These are phyloP conservation scores for Plantago elongata DNA, from an alignment of 257 asterid species.

Conservation along the genomic window DNA sequence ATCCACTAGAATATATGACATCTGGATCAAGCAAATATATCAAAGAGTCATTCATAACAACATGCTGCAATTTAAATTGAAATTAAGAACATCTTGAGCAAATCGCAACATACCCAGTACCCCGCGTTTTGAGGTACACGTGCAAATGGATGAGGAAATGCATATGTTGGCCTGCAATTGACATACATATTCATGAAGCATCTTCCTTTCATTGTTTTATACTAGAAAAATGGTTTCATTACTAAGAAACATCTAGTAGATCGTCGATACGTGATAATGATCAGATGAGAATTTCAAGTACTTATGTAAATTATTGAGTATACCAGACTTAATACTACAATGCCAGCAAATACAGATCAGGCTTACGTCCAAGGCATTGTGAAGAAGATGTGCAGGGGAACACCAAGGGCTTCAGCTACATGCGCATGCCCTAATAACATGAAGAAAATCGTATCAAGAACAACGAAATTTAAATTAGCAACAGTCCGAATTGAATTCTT, in stretches of 20 bases:
- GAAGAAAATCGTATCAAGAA: no score
- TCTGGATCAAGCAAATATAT: slow-evolving; percentile 46
- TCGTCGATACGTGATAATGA: no score
- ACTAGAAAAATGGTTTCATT: not conserved
- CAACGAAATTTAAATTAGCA: slow-evolving; percentile 3
- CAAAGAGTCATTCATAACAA: not conserved
- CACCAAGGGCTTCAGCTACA: slow-evolving; percentile 97
- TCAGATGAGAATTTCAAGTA: no score
- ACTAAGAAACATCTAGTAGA: not conserved
- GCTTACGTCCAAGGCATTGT: slow-evolving; percentile 99
- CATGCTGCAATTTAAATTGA: slow-evolving; percentile 1
- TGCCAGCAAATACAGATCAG: slow-evolving; percentile 16
- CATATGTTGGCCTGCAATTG: slow-evolving; percentile 89
- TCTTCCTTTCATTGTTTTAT: not conserved
- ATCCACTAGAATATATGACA: slow-evolving; percentile 91
- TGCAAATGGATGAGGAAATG: slow-evolving; percentile 97
- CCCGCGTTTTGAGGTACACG: slow-evolving; percentile 99
- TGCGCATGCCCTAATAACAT: slow-evolving; percentile 81
- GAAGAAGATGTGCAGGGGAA: slow-evolving; percentile 96
- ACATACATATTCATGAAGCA: slow-evolving; percentile 23
- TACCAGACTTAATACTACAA: slow-evolving; percentile 10
- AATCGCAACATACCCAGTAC: slow-evolving; percentile 68
- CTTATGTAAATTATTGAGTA: not conserved
- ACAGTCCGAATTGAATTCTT: slow-evolving; percentile 2
- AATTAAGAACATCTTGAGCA: slow-evolving; percentile 19